These are phyloP conservation scores for Fraxinus americana DNA, from an alignment of 257 asterid genomes.

Conservation along the genomic window DNA sequence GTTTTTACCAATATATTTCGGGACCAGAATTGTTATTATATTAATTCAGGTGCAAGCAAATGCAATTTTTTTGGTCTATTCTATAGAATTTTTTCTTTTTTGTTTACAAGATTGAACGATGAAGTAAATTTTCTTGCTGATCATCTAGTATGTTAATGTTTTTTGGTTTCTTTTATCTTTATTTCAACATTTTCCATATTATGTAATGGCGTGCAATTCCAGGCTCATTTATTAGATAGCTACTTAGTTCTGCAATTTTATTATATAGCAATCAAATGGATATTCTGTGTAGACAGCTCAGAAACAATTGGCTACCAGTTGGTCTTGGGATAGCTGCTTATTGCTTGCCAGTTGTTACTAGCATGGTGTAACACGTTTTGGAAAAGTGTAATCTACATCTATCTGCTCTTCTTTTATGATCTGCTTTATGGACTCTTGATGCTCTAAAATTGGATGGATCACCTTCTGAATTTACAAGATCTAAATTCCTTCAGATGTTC, in stretches of 20 bases:
- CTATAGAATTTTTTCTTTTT: neutral
- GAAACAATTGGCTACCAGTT: neutral
- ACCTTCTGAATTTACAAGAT: neutral
- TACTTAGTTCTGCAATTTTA: neutral
- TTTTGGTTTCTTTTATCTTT: neutral
- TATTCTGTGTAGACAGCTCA: neutral
- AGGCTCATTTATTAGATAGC: neutral
- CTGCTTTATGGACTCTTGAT: neutral
- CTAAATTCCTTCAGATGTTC: neutral
- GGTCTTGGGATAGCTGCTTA: neutral
- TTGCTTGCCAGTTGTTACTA: neutral
- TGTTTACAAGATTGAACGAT: neutral
- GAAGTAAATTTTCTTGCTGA: neutral
- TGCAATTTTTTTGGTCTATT: neutral
- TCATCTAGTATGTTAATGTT: neutral
- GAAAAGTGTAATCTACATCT: too few species aligned
- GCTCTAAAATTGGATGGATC: neutral
- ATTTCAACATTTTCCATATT: neutral
- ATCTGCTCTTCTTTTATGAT: neutral
- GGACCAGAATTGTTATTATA: neutral
- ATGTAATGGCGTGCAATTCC: neutral
- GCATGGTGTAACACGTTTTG: neutral
- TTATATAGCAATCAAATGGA: neutral
- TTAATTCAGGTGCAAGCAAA: neutral
- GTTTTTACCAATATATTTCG: neutral